A percentile compares a stretch with the other conserved stretches of the same genome.
phyloP scores from a whole-genome alignment of 2,329 filamentous ascomycete species.

The Xenoacremonium recifei region DNA sequence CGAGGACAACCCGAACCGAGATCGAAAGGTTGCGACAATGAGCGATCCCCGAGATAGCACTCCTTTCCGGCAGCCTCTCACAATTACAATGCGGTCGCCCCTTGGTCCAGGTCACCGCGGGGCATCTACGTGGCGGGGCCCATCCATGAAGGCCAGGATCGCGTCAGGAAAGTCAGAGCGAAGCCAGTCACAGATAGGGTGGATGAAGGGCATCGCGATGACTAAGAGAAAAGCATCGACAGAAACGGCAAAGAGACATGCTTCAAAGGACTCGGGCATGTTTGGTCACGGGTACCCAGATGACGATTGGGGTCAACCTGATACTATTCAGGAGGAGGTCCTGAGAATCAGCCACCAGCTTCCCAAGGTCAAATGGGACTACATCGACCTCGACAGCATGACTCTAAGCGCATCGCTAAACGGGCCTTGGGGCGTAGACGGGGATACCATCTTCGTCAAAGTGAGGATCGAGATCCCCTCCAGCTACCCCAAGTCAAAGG shows the following conservation, averaged over 20 bases:
- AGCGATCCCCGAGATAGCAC: slow-evolving; percentile 52
- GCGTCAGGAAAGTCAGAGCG: slow-evolving; percentile 42
- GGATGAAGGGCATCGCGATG: slow-evolving; percentile 69
- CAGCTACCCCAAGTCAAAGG: slow-evolving; percentile 56
- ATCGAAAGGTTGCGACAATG: slow-evolving; percentile 61
- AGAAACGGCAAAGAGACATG: slow-evolving; percentile 40
- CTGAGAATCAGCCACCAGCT: slow-evolving; percentile 60
- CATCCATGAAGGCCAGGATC: slow-evolving; percentile 58
- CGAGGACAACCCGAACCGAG: slow-evolving; percentile 55
- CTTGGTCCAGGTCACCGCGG: slow-evolving; percentile 27
- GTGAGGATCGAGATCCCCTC: slow-evolving; percentile 59
- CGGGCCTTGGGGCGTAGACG: slow-evolving; percentile 60
- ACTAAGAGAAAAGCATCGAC: slow-evolving; percentile 50
- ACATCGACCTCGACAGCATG: slow-evolving; percentile 62
- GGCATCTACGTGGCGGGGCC: slow-evolving; percentile 49
- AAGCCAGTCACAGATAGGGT: slow-evolving; percentile 59
- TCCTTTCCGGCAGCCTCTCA: slow-evolving; percentile 42
- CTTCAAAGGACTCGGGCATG: slow-evolving; percentile 51
- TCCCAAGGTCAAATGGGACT: slow-evolving; percentile 63
- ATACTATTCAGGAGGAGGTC: slow-evolving; percentile 64
- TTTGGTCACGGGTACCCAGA: slow-evolving; percentile 52
- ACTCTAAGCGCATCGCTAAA: slow-evolving; percentile 60
- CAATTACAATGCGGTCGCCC: slow-evolving; percentile 41
- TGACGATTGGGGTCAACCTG: slow-evolving; percentile 59
- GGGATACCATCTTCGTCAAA: slow-evolving; percentile 59